Percentiles rank a stretch among this genome's conserved stretches.
Evolutionary conservation across 352 stramenopile species (phyloP).

Genomic region (Globisporangium nagaii): DNA sequence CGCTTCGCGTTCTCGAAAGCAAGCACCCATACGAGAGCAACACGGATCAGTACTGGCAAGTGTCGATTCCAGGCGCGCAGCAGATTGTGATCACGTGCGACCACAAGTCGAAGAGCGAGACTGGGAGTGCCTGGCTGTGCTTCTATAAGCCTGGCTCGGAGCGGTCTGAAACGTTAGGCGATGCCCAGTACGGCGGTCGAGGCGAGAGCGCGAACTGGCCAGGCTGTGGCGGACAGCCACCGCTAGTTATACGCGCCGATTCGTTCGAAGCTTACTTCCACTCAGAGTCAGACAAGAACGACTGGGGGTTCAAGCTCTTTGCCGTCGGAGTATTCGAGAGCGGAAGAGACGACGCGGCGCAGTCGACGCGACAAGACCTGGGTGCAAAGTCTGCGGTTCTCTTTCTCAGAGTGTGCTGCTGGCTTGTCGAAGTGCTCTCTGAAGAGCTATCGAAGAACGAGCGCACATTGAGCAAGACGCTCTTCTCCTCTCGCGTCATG

Average conservation of each 20-base stretch:
- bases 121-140: slow-evolving; percentile 52
- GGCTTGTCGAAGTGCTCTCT: slow-evolving; percentile 22
- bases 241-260: slow-evolving; percentile 67
- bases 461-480: neutral
- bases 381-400: slow-evolving; percentile 14
- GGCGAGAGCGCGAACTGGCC: slow-evolving; percentile 75
- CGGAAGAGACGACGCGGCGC: slow-evolving; percentile 4
- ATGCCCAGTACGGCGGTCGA: slow-evolving; percentile 57
- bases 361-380: neutral
- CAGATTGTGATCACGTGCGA: slow-evolving; percentile 73
- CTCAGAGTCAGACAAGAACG: slow-evolving; percentile 72
- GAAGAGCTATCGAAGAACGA: neutral
- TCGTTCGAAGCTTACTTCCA: slow-evolving; percentile 80
- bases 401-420: slow-evolving; percentile 30
- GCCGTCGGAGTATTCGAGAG: slow-evolving; percentile 61
- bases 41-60: slow-evolving; percentile 56
- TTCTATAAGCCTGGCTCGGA: slow-evolving; percentile 65
- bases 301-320: slow-evolving; percentile 89
- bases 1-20: slow-evolving; percentile 56
- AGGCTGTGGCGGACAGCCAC: slow-evolving; percentile 49
- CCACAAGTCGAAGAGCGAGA: slow-evolving; percentile 59
- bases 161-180: slow-evolving; percentile 37
- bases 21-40: slow-evolving; percentile 70
- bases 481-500: slow-evolving; percentile 29
- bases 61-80: slow-evolving; percentile 60